Evolutionary conservation across 768 basidiomycete genomes (phyloP).

Genomic region (Cantharellus anzutake): DNA sequence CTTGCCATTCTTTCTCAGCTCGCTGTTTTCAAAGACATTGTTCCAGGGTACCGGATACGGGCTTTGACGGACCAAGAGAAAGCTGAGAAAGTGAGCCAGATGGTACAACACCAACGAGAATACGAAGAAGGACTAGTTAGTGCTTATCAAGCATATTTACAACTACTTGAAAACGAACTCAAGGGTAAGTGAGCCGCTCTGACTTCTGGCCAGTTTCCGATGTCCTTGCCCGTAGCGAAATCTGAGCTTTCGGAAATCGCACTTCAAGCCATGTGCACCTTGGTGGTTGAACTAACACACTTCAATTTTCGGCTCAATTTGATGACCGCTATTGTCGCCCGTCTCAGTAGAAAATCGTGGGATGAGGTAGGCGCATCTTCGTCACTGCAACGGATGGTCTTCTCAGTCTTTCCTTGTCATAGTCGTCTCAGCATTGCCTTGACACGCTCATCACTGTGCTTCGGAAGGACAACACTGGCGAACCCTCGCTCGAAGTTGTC

Average conservation of each 20-base stretch:
- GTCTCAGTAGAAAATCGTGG: slow-evolving; percentile 74
- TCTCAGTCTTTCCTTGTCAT: slow-evolving; percentile 4
- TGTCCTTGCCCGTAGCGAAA: background rate
- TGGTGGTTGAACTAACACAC: slow-evolving; percentile 68
- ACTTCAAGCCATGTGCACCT: slow-evolving; percentile 73
- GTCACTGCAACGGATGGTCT: background rate
- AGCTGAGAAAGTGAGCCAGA: slow-evolving; percentile 83
- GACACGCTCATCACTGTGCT: slow-evolving; percentile 68
- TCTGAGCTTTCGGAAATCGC: slow-evolving; percentile 36
- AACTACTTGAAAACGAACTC: slow-evolving; percentile 64
- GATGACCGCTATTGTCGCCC: slow-evolving; percentile 69
- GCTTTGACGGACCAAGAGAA: slow-evolving; percentile 78
- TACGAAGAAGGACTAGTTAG: slow-evolving; percentile 88
- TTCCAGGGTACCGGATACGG: slow-evolving; percentile 92
- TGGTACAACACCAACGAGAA: slow-evolving; percentile 75
- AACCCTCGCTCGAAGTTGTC: slow-evolving; percentile 70
- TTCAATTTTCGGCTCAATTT: slow-evolving; percentile 95
- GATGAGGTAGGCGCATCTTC: slow-evolving; percentile 36
- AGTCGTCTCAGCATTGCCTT: slow-evolving; percentile 79
- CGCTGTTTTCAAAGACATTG: slow-evolving; percentile 88
- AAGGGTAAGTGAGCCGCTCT: slow-evolving; percentile 35
- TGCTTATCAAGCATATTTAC: slow-evolving; percentile 79
- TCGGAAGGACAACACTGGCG: slow-evolving; percentile 60
- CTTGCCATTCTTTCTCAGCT: slow-evolving; percentile 79
- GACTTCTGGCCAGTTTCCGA: background rate